These are phyloP conservation scores for Cydonia oblonga DNA, from an alignment of 331 rosid genomes.

Conservation along the genomic window DNA sequence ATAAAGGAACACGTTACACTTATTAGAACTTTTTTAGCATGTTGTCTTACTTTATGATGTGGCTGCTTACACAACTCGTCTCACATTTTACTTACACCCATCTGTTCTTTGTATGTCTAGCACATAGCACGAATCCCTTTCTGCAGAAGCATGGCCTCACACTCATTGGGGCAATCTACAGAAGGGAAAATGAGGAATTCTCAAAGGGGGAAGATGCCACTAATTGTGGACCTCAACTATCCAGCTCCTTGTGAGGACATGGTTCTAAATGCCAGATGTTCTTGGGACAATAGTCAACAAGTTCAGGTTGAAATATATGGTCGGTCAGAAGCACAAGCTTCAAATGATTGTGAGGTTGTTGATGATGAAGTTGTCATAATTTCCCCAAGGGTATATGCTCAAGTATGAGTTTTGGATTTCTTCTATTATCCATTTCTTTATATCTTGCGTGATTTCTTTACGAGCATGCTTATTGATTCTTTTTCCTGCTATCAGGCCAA, in stretches of 20 bases:
- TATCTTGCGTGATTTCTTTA: neutral
- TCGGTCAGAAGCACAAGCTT: conserved; percentile 4
- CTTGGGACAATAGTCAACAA: conserved; percentile 5
- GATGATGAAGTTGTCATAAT: conserved; percentile 26
- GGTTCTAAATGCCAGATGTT: conserved; percentile 6
- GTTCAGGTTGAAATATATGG: neutral
- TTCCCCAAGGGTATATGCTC: conserved; percentile 21
- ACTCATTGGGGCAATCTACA: neutral
- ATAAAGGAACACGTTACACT: neutral
- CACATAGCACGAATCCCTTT: neutral
- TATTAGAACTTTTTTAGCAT: neutral
- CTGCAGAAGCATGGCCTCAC: neutral
- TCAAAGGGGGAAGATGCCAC: conserved; percentile 17
- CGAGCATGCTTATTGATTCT: neutral
- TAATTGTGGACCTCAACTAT: conserved; percentile 21
- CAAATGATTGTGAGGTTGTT: conserved; percentile 13
- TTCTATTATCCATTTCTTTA: neutral
- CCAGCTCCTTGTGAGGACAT: conserved; percentile 13
- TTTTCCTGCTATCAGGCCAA: conserved; percentile 19
- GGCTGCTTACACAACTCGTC: neutral
- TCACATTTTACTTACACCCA: neutral
- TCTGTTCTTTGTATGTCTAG: neutral
- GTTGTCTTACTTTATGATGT: neutral
- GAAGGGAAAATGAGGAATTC: conserved; percentile 7
- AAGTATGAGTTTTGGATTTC: conserved; percentile 9